Base-by-base conservation (phyloP, 805 yeast species). In the Lipomyces spencermartinsiae region DNA sequence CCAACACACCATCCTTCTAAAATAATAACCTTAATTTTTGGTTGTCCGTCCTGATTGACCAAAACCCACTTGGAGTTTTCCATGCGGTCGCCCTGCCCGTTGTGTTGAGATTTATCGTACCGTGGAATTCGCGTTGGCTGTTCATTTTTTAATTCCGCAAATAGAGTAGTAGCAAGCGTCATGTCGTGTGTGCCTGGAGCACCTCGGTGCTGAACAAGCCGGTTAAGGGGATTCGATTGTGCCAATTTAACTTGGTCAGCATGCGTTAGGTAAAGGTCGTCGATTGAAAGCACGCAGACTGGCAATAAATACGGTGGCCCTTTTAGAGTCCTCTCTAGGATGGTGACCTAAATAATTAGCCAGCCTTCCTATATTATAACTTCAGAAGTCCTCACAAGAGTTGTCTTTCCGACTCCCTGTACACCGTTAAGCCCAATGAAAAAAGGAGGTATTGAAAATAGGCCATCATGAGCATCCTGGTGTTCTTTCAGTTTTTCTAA, bases 1-100 rank as follows among this genome's bases (percentile, higher is more conserved):
- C 98, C 98, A 33, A 87, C 84, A 79, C 93, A 92, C 99, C 99
- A 94, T 4, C 98, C 99, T 79, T 94, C 99, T 54, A 95, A 82
- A 1, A 94, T 77, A 1, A 94, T 83, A 2, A 93, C 84, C 73
- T 90, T 92, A 2, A 86, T 81, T 1, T 85, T 84, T 1, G 75
- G 72, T n/a, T 58, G 25, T 5, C 19, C 53, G 2, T 35, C 25
- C n/a, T 56, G 54, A 12, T 54, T 54, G 3, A 78, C 76, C 3
- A 73, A 64, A 2, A 73, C 72, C 89, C 89, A 86, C 12, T 80
- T 69, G 0, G 73, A 68, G 6, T 64, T 73, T 0, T 80, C 80
- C 6, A 77, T 73, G 62, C 98, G 81, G 78, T 94, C 98, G 4
- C 99, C 99, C 64, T 84, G 84, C 0, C 98, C 98, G 29, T 74